Evolutionary conservation across 306 rosid species (phyloP), one percentile per base, ranked within the genome.

Genomic region (Quercus rubra): DNA sequence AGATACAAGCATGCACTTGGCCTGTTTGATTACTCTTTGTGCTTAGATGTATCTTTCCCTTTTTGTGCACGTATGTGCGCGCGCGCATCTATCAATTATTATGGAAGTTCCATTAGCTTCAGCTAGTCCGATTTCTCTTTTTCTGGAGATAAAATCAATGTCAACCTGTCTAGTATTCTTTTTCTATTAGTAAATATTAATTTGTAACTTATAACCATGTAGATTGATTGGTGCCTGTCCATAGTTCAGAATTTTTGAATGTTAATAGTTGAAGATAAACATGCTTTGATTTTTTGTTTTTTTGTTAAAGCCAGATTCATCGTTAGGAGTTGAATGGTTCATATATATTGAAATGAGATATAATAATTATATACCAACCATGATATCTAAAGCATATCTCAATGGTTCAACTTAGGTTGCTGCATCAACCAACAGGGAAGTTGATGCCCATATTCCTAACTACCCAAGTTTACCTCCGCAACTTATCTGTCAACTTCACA

Each of bases 401-500:
- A 33, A 57, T 20, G 74, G 62, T 74, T 81, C 77, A 75, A 66
- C 15, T 33, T 75, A 94, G 98, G 98, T 94, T 77, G 97, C 97
- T 72, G 96, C 91, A 51, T 92, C 98, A 68, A 94, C 98, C 30
- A 94, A 94, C 92, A 90, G 77, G 90, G 98, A 94, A 89, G 97
- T 91, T 35, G 97, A 94, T 77, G 83, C 89, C 4, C 98, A 91
- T 86, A 91, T 92, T 46, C 98, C 98, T 5, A 94, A 90, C 88
- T 90, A 91, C 82, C 97, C 97, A 19, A 92, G 94, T 90, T 91
- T 94, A 80, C 93, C 97, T 66, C 98, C 98, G 20, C 98, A 94
- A 67, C 98, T 94, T 72, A 76, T 92, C 62, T 94, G 98, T 84
- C 98, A 94, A 84, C 98, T 94, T 81, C 98, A 94, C 87, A 94